A percentile compares a stretch with the other conserved stretches of the same genome.
Evolutionary conservation across 352 stramenopile species (phyloP).

Genomic region (Phytophthora hybrid): DNA sequence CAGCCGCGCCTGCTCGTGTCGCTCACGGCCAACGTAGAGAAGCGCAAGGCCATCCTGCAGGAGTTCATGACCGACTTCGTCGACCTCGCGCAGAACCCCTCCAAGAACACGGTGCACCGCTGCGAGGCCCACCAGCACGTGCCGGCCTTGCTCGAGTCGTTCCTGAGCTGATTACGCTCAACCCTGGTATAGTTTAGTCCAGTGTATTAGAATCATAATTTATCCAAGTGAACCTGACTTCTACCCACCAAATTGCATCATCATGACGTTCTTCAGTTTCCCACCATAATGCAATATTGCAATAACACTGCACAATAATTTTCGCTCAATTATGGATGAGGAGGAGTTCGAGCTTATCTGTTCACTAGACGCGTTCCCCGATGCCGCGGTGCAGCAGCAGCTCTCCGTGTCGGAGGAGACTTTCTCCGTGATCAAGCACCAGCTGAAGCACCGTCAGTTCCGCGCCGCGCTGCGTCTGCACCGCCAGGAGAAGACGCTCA

Average conservation of each 20-base stretch:
- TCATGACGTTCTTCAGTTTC: not conserved
- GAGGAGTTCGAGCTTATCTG: slow-evolving; percentile 59
- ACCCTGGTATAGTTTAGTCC: slow-evolving; percentile 10
- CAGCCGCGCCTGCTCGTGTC: slow-evolving; percentile 60
- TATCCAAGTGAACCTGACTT: slow-evolving; percentile 15
- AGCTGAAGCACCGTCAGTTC: slow-evolving; percentile 56
- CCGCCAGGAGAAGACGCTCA: slow-evolving; percentile 66
- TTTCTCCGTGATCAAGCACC: slow-evolving; percentile 69
- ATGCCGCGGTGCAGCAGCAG: not conserved
- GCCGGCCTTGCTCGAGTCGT: slow-evolving; percentile 54
- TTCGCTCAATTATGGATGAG: slow-evolving; percentile 47
- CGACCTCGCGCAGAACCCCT: slow-evolving; percentile 51
- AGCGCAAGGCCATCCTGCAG: slow-evolving; percentile 61
- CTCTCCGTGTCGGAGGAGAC: slow-evolving; percentile 60
- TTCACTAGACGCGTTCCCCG: slow-evolving; percentile 46
- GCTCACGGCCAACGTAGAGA: slow-evolving; percentile 41
- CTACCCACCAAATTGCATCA: not conserved
- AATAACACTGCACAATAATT: not conserved
- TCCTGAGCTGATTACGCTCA: slow-evolving; percentile 35
- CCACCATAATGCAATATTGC: not conserved
- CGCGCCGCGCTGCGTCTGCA: slow-evolving; percentile 56
- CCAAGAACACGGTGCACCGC: slow-evolving; percentile 42
- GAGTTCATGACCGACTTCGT: slow-evolving; percentile 64
- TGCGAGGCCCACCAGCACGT: slow-evolving; percentile 60
- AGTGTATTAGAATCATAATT: slow-evolving; percentile 30